These are phyloP conservation scores for Abrus precatorius DNA, from an alignment of 306 rosid species.

Conservation along the genomic window DNA sequence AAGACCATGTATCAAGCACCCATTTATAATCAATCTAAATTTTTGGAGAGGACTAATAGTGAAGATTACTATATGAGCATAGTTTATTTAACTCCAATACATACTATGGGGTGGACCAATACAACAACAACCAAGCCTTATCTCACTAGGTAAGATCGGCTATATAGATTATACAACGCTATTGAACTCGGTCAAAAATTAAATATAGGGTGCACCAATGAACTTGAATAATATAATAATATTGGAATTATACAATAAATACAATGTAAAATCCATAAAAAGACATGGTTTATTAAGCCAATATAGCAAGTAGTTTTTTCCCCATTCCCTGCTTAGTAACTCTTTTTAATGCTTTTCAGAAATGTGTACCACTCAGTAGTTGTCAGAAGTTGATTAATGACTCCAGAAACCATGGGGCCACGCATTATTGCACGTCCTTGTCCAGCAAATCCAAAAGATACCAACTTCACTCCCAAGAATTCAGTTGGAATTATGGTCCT, in stretches of 20 bases:
- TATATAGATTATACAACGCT: too few relatives aligned
- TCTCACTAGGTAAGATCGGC: too few relatives aligned
- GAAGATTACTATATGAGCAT: conserved; percentile 1
- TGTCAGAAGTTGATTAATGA: conserved; percentile 91
- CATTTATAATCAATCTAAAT: background rate
- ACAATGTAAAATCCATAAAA: conserved; percentile 27
- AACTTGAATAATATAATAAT: conserved; percentile 4
- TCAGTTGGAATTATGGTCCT: conserved; percentile 92
- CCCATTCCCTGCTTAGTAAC: conserved; percentile 20
- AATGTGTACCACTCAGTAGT: conserved; percentile 84
- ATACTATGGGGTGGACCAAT: conserved; percentile 26
- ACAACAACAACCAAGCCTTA: too few relatives aligned
- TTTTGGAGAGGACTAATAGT: conserved; percentile 11
- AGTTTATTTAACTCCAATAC: conserved; percentile 27
- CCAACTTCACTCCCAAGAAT: conserved; percentile 91
- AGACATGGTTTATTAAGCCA: conserved; percentile 33
- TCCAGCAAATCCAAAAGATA: conserved; percentile 97
- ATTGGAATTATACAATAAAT: background rate
- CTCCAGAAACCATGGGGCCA: conserved; percentile 99
- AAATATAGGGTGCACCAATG: conserved; percentile 24
- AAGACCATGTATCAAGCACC: conserved; percentile 42
- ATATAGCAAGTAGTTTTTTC: conserved; percentile 24
- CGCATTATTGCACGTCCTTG: conserved; percentile 99
- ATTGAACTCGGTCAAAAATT: too few relatives aligned
- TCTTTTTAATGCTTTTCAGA: conserved; percentile 18